Conservation (phyloP, 768 basidiomycete species). For the Leccinellum albellum region DNA sequence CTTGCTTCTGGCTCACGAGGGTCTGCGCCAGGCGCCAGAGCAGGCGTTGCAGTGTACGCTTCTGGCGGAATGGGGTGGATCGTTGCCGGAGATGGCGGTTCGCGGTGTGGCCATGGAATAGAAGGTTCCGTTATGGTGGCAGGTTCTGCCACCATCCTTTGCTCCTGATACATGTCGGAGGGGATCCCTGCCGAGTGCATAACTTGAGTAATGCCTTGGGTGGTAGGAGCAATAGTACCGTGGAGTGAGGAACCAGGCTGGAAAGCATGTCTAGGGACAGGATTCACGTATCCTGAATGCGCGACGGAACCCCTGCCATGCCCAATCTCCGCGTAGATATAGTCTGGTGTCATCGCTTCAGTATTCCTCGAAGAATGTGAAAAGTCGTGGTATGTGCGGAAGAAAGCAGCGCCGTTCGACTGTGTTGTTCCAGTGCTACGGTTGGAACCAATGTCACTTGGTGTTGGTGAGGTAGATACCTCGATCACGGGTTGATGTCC, state of each 20-base stretch:
- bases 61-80: slow-evolving; percentile 37
- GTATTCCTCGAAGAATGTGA: slow-evolving; percentile 40
- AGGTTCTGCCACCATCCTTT: slow-evolving; percentile 9
- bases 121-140: slow-evolving; percentile 13
- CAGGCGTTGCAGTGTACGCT: slow-evolving; percentile 37
- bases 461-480: slow-evolving; percentile 53
- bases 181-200: slow-evolving; percentile 33
- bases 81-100: slow-evolving; percentile 35
- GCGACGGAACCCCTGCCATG: slow-evolving; percentile 56
- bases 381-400: slow-evolving; percentile 53
- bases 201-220: slow-evolving; percentile 33
- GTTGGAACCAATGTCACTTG: slow-evolving; percentile 57
- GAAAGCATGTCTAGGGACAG: slow-evolving; percentile 23
- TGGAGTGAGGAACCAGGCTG: slow-evolving; percentile 22
- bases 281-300: slow-evolving; percentile 15
- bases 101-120: slow-evolving; percentile 44
- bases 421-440: slow-evolving; percentile 49
- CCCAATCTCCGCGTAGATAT: slow-evolving; percentile 73
- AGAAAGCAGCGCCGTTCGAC: slow-evolving; percentile 58
- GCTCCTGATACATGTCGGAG: slow-evolving; percentile 21
- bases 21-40: slow-evolving; percentile 28
- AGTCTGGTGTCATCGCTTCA: slow-evolving; percentile 66
- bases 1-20: slow-evolving; percentile 40
- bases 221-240: slow-evolving; percentile 13
- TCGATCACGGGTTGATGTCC: slow-evolving; percentile 60